A percentile compares a stretch with the other conserved stretches of the same genome.
Conservation (phyloP, 2,329 filamentous ascomycete genomes). For the Fusarium nurragi region DNA sequence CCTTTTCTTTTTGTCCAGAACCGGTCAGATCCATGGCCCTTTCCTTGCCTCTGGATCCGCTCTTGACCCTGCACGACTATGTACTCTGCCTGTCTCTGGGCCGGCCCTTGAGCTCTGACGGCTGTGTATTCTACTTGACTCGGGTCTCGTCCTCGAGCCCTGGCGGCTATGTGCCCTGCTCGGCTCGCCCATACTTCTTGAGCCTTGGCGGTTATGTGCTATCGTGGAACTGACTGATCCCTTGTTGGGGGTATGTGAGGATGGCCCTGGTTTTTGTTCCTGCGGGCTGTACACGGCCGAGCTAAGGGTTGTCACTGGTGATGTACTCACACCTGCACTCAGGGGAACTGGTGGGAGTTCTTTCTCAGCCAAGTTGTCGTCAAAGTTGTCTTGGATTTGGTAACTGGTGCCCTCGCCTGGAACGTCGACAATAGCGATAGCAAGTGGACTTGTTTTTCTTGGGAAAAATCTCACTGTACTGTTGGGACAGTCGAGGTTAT, state of each 20-base stretch:
- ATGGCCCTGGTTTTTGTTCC: slow-evolving; percentile 17
- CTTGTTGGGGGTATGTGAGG: slow-evolving; percentile 30
- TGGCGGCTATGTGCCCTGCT: slow-evolving; percentile 33
- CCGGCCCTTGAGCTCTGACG: slow-evolving; percentile 22
- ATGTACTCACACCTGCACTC: slow-evolving; percentile 27
- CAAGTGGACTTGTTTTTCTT: slow-evolving; percentile 40
- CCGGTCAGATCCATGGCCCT: slow-evolving; percentile 32
- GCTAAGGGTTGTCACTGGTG: slow-evolving; percentile 55
- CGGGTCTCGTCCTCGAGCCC: slow-evolving; percentile 8
- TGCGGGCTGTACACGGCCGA: slow-evolving; percentile 63
- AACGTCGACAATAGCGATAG: slow-evolving; percentile 42
- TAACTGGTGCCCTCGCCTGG: slow-evolving; percentile 38
- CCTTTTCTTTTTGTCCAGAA: neutral
- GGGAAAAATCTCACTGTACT: slow-evolving; percentile 26
- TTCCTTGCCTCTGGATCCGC: slow-evolving; percentile 16
- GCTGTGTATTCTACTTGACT: slow-evolving; percentile 24
- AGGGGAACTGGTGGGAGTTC: slow-evolving; percentile 52
- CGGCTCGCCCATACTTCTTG: slow-evolving; percentile 14
- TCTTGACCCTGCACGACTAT: slow-evolving; percentile 22
- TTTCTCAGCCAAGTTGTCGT: slow-evolving; percentile 45
- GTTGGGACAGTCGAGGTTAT: slow-evolving; percentile 51
- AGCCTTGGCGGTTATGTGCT: slow-evolving; percentile 31
- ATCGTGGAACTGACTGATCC: slow-evolving; percentile 31
- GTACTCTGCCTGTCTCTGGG: slow-evolving; percentile 1
- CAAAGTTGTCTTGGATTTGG: slow-evolving; percentile 37